Evolutionary conservation across 164 flowering plant genomes (phyloP), one percentile per base, ranked within the genome.

Genomic region (Kalanchoe fedtschenkoi): DNA sequence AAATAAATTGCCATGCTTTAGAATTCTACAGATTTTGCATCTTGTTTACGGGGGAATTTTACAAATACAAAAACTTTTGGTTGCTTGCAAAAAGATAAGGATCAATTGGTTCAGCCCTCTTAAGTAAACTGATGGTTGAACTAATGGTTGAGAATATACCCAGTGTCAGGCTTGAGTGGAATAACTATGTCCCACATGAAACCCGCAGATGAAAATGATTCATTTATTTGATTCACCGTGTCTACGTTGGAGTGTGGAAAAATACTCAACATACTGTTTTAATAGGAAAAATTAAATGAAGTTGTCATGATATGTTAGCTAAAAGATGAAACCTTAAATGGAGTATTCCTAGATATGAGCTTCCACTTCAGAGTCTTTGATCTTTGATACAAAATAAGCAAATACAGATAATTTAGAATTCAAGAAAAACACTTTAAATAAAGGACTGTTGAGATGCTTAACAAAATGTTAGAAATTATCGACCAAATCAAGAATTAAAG

Each of bases 31-130:
- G 77, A 88, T 79, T 86, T 97, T 22, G 96, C 95, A 72, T 90
- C 96, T 57, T 81, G 83, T 72, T 90, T 93, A 77, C 85, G 73
- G 17, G 95, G 90, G 72, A 88, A 93, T 62, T 89, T 80, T 53
- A 95, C 84, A 78, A 95, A 95, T 58, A 95, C 92, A 80, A 88
- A 91, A 30, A 97, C 97, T 79, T 84, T 95, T 0, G 88, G 71
- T 57, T 77, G 67, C 74, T 96, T 88, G 83, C 63, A 70, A 42
- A 69, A 58, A 62, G n/a, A 3, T 2, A 54, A 39, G 55, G 42
- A 26, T n/a, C 58, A 10, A 8, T 16, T 29, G 38, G 6, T 61
- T n/a, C 29, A 35, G 15, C 15, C 15, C 15, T 15, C 7, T 8
- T 6, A 13, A 51, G 56, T 26, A 51, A 51, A 51, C 3, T 51